Percentiles rank a stretch among this genome's conserved stretches.
phyloP scores from a whole-genome alignment of 2,329 filamentous ascomycete species.

The Curvularia hawaiiensis region DNA sequence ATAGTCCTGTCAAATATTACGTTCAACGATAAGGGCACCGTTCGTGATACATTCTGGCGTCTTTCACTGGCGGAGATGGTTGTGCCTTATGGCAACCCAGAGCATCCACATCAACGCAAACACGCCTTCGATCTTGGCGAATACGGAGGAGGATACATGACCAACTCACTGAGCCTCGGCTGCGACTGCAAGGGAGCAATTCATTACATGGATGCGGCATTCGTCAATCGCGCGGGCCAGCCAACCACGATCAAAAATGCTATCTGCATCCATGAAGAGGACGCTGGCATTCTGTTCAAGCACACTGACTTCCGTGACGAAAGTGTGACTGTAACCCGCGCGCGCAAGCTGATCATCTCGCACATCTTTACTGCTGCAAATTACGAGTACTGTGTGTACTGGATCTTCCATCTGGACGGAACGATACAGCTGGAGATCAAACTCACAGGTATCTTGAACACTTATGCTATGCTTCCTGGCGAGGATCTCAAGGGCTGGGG shows the following conservation, averaged over 20 bases:
- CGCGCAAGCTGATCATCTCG: conserved; percentile 82
- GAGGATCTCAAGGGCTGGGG: conserved; percentile 89
- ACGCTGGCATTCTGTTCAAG: conserved; percentile 90
- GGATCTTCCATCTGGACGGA: conserved; percentile 91
- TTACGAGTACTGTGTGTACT: conserved; percentile 89
- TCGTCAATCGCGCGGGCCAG: conserved; percentile 78
- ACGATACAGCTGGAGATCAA: conserved; percentile 90
- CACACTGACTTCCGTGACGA: conserved; percentile 93
- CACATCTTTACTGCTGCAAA: conserved; percentile 96
- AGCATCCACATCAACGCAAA: conserved; percentile 79
- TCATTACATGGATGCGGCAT: conserved; percentile 87
- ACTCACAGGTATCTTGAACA: conserved; percentile 91
- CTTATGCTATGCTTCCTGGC: conserved; percentile 77
- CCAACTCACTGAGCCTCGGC: conserved; percentile 75
- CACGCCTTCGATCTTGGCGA: conserved; percentile 83
- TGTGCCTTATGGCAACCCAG: conserved; percentile 83
- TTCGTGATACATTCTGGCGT: conserved; percentile 83
- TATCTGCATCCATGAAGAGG: conserved; percentile 94
- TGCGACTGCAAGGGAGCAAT: conserved; percentile 91
- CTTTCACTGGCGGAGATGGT: conserved; percentile 93
- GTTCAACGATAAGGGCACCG: conserved; percentile 79
- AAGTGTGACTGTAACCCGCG: conserved; percentile 82
- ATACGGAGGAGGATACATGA: conserved; percentile 83
- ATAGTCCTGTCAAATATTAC: conserved; percentile 89
- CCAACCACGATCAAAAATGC: conserved; percentile 87